A percentile compares a stretch with the other conserved stretches of the same genome.
phyloP scores from a whole-genome alignment of 2,329 filamentous ascomycete genomes.

The Xylaria sp. region DNA sequence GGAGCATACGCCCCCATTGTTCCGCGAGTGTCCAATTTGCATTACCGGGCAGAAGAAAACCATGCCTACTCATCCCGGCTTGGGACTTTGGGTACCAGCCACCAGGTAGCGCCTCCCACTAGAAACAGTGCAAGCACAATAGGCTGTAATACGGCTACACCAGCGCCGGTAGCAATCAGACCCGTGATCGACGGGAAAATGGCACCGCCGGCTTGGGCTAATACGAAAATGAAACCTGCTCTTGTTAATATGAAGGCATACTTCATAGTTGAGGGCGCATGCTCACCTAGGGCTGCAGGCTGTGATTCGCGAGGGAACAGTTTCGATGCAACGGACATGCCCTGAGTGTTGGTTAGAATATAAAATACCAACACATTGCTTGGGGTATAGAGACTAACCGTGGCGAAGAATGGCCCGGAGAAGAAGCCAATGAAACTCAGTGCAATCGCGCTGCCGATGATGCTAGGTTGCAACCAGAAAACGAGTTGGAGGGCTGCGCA shows the following conservation, averaged over 20 bases:
- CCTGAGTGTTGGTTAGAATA: constrained; percentile 46
- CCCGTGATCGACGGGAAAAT: constrained; percentile 63
- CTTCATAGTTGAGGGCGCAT: neutral
- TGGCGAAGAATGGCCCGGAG: constrained; percentile 64
- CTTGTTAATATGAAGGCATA: neutral
- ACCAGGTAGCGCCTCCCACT: constrained; percentile 55
- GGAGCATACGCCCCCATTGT: neutral
- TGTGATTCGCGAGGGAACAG: constrained; percentile 58
- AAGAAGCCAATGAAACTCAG: constrained; percentile 65
- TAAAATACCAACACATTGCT: neutral
- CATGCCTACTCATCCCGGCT: constrained; percentile 39
- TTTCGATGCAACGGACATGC: constrained; percentile 63
- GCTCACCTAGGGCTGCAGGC: constrained; percentile 58
- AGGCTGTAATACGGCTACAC: constrained; percentile 59
- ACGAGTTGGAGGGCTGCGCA: constrained; percentile 65
- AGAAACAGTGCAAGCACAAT: constrained; percentile 58
- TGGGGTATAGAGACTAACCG: constrained; percentile 50
- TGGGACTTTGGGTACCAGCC: constrained; percentile 50
- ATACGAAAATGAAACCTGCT: constrained; percentile 59
- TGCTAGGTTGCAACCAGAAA: constrained; percentile 73
- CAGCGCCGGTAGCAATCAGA: constrained; percentile 56
- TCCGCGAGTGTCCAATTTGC: neutral
- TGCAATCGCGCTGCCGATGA: constrained; percentile 61
- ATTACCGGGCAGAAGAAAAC: neutral
- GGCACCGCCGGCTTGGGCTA: constrained; percentile 62